Evolutionary conservation across 176 grass and related monocot species (phyloP).

Genomic region (Triticum urartu): DNA sequence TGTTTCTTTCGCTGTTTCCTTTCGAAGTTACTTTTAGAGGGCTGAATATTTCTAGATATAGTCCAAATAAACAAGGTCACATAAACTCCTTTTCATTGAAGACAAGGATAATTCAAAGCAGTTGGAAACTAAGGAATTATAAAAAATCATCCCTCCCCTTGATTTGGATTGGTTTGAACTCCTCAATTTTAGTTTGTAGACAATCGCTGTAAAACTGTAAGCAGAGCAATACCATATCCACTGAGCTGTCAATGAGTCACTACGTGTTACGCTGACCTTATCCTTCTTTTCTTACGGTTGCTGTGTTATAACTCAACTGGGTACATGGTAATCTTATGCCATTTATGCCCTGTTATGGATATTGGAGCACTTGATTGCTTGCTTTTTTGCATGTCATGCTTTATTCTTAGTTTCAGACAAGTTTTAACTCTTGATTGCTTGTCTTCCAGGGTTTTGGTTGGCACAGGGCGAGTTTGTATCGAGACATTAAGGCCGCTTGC

Average conservation of each 20-base stretch:
- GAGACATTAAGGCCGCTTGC: conserved; percentile 93
- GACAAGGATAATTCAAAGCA: background rate
- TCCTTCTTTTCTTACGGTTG: background rate
- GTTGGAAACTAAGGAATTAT: background rate
- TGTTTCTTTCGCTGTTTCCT: background rate
- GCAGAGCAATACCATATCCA: background rate
- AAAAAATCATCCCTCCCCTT: background rate
- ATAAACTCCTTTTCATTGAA: background rate
- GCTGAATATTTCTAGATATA: conserved; percentile 16
- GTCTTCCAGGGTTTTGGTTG: conserved; percentile 84
- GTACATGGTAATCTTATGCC: background rate
- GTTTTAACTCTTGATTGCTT: conserved; percentile 34
- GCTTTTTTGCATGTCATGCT: background rate
- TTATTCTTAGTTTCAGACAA: conserved; percentile 7
- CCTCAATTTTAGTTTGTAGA: background rate
- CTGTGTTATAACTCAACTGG: background rate
- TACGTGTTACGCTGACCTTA: background rate
- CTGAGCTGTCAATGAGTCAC: background rate
- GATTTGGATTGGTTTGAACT: background rate
- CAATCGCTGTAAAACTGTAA: background rate
- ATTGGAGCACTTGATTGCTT: background rate
- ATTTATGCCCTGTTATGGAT: background rate
- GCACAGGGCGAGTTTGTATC: conserved; percentile 89
- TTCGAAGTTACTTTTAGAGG: conserved; percentile 16
- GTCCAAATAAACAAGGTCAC: background rate